phyloP scores from a whole-genome alignment of 495 filamentous ascomycete genomes.

The Annulohypoxylon bovei region DNA sequence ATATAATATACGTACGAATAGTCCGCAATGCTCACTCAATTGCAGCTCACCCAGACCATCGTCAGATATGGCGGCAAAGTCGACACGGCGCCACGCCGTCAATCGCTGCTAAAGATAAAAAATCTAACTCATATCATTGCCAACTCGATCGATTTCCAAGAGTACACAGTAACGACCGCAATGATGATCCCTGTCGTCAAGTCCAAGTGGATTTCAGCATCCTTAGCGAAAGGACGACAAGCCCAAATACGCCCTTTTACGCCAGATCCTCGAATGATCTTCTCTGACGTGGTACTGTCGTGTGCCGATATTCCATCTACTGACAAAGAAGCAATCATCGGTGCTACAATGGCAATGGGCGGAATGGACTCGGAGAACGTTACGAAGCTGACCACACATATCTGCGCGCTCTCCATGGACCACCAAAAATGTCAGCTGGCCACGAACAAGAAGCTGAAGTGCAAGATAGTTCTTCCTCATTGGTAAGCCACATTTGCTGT shows the following conservation, averaged over 20 bases:
- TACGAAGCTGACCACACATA: conserved; percentile 80
- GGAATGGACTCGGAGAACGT: conserved; percentile 78
- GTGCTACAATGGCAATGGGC: conserved; percentile 88
- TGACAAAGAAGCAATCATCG: conserved; percentile 92
- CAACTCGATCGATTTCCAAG: conserved; percentile 84
- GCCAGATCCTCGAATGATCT: conserved; percentile 89
- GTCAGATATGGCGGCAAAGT: conserved; percentile 65
- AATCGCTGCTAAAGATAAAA: conserved; percentile 61
- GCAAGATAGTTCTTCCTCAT: conserved; percentile 92
- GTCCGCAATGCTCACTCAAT: conserved; percentile 52
- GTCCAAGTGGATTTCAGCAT: conserved; percentile 78
- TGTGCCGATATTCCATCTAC: conserved; percentile 83
- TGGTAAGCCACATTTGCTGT: conserved; percentile 66
- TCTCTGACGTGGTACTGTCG: conserved; percentile 80
- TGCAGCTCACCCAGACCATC: conserved; percentile 59
- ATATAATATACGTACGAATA: neutral
- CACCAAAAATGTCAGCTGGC: conserved; percentile 74
- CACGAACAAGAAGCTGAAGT: conserved; percentile 67
- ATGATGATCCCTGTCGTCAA: conserved; percentile 86
- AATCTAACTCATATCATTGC: conserved; percentile 85
- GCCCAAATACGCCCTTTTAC: conserved; percentile 84
- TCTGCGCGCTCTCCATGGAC: conserved; percentile 84
- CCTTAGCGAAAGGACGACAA: conserved; percentile 72
- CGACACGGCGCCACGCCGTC: conserved; percentile 44
- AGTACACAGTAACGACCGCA: conserved; percentile 75